Evolutionary conservation across 2,329 filamentous ascomycete species (phyloP).

Genomic region (Beauveria bassiana): DNA sequence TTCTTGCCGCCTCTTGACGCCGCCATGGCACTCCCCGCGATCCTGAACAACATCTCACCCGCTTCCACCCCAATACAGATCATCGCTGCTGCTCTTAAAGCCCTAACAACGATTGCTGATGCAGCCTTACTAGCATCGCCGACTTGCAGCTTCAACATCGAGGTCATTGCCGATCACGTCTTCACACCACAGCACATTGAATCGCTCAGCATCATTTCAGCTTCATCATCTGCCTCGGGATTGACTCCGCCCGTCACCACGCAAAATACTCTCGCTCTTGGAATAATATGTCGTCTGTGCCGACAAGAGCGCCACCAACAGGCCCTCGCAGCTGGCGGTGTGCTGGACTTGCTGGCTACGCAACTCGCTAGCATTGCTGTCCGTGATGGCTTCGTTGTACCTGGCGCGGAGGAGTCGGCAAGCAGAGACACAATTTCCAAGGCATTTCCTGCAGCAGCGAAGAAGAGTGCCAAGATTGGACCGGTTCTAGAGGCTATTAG

Average conservation of each 20-base stretch:
- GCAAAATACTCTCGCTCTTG: constrained; percentile 54
- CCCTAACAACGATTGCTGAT: constrained; percentile 63
- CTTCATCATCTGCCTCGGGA: constrained; percentile 39
- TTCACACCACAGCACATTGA: constrained; percentile 56
- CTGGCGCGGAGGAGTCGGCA: constrained; percentile 49
- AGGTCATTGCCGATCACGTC: constrained; percentile 52
- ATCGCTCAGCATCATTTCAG: constrained; percentile 57
- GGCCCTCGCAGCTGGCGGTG: constrained; percentile 60
- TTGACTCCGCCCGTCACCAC: constrained; percentile 45
- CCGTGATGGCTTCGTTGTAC: constrained; percentile 59
- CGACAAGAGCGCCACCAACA: constrained; percentile 62
- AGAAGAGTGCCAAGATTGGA: constrained; percentile 50
- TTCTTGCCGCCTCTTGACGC: constrained; percentile 70
- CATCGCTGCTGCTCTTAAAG: constrained; percentile 64
- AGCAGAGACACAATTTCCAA: constrained; percentile 47
- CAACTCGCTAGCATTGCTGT: constrained; percentile 66
- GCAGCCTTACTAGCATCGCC: constrained; percentile 50
- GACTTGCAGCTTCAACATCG: constrained; percentile 39
- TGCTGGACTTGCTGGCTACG: constrained; percentile 71
- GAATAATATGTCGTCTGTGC: constrained; percentile 53
- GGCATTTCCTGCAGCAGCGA: constrained; percentile 54
- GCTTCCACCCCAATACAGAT: constrained; percentile 56
- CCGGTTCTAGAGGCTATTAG: constrained; percentile 71
- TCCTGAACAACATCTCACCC: constrained; percentile 64
- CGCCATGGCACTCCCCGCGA: constrained; percentile 57